Percentiles rank a stretch among this genome's conserved stretches.
Conservation (phyloP, 352 stramenopile species). For the Halophytophthora batemanensis region DNA sequence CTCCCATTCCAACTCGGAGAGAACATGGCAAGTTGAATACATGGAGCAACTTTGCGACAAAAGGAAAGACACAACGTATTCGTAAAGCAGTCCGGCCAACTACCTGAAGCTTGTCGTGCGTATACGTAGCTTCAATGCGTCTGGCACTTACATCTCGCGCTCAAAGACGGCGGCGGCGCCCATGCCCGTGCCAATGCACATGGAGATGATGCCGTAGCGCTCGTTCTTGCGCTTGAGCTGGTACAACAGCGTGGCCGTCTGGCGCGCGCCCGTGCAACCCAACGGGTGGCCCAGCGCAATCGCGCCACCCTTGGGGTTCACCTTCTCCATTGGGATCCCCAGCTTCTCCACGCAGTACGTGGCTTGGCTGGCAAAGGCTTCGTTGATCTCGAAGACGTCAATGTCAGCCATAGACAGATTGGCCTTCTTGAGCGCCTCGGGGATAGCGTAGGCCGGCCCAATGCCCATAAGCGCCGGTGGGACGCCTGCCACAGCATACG, state of each 20-base stretch:
- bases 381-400: constrained; percentile 92
- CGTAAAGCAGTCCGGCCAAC: too few relatives aligned
- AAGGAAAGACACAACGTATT: too few relatives aligned
- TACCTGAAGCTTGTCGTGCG: too few relatives aligned
- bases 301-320: constrained; percentile 89
- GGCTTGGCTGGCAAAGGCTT: constrained; percentile 89
- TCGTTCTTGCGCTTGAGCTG: constrained; percentile 88
- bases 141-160: constrained; percentile 59
- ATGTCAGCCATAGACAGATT: constrained; percentile 71
- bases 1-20: too few relatives aligned
- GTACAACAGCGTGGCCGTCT: constrained; percentile 91
- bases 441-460: constrained; percentile 79
- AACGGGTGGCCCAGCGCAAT: constrained; percentile 90
- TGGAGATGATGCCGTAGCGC: constrained; percentile 89
- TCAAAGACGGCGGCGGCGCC: constrained; percentile 92
- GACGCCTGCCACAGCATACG: constrained; percentile 79
- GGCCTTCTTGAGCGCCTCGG: constrained; percentile 68
- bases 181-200: constrained; percentile 96
- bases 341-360: constrained; percentile 83
- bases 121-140: too few relatives aligned
- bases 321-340: constrained; percentile 71
- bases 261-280: constrained; percentile 85
- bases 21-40: too few relatives aligned
- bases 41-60: too few relatives aligned
- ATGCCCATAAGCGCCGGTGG: constrained; percentile 88